Percentiles rank a stretch among this genome's conserved stretches.
Conservation (phyloP, 257 asterid species). For the Verbena officinalis region DNA sequence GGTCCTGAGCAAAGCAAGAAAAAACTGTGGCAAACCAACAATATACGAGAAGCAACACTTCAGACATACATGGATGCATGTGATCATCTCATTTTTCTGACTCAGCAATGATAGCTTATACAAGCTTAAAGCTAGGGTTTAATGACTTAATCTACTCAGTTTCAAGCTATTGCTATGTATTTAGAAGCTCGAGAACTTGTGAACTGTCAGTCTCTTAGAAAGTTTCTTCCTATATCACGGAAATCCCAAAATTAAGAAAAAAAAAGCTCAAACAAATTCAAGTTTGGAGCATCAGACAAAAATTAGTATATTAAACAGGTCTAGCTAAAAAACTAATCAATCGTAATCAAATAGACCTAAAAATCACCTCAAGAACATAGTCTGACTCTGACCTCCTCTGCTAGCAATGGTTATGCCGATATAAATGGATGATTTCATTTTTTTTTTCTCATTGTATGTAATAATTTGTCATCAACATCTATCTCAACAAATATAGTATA, state of each 20-base stretch:
- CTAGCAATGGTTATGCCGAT: conserved; percentile 4
- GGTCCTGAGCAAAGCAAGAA: conserved; percentile 8
- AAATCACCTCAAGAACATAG: not conserved
- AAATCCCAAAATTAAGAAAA: not conserved
- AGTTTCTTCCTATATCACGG: not conserved
- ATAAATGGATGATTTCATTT: not conserved
- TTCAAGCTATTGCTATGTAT: conserved; percentile 1
- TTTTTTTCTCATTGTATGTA: not conserved
- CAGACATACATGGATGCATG: not conserved
- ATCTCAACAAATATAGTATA: not conserved
- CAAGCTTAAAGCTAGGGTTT: not conserved
- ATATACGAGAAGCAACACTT: not conserved
- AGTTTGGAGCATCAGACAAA: not conserved
- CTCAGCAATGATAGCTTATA: not conserved
- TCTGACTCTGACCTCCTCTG: not conserved
- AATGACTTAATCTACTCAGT: not conserved
- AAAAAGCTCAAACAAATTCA: not conserved
- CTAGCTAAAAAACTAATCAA: not conserved
- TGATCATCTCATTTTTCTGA: not conserved
- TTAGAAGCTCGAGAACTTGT: not conserved
- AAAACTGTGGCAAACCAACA: not conserved
- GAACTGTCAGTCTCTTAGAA: not conserved
- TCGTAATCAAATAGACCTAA: not conserved
- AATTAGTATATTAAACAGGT: not conserved
- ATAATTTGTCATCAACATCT: not conserved